Percentiles rank a stretch among this genome's conserved stretches.
These are phyloP conservation scores for Mycocentrospora acerina DNA, from an alignment of 2,329 filamentous ascomycete species.

Conservation along the genomic window DNA sequence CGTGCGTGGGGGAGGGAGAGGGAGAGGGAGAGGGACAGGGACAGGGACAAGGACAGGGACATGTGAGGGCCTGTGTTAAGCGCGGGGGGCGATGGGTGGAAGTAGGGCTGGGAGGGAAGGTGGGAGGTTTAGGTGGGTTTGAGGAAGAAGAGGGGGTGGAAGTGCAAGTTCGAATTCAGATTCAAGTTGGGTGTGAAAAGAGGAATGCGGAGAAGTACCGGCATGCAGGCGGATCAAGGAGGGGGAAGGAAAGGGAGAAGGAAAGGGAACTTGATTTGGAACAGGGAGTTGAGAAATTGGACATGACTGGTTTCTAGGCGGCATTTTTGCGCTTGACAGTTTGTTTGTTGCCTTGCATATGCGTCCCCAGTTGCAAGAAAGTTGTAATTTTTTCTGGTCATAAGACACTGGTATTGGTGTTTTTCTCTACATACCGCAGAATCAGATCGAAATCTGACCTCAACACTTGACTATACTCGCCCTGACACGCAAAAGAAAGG, in stretches of 20 bases:
- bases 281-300: background rate
- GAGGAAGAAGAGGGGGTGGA: background rate
- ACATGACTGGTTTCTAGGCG: background rate
- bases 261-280: background rate
- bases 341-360: no score
- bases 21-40: background rate
- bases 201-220: background rate
- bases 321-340: background rate
- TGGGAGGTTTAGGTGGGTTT: slow-evolving; percentile 2
- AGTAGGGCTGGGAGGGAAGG: no score
- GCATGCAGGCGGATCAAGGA: background rate
- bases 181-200: background rate
- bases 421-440: slow-evolving; percentile 26
- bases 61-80: background rate
- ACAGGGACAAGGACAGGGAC: no score
- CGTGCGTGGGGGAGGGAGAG: background rate
- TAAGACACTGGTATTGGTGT: no score
- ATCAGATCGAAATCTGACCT: slow-evolving; percentile 18
- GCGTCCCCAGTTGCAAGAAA: no score
- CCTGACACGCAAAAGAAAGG: slow-evolving; percentile 24
- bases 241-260: background rate
- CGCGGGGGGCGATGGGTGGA: slow-evolving; percentile 2
- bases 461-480: slow-evolving; percentile 29
- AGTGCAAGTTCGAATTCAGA: slow-evolving; percentile 1
- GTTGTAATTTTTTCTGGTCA: no score